phyloP scores from a whole-genome alignment of 2,329 filamentous ascomycete species.

The Colletotrichum cordylinicola region DNA sequence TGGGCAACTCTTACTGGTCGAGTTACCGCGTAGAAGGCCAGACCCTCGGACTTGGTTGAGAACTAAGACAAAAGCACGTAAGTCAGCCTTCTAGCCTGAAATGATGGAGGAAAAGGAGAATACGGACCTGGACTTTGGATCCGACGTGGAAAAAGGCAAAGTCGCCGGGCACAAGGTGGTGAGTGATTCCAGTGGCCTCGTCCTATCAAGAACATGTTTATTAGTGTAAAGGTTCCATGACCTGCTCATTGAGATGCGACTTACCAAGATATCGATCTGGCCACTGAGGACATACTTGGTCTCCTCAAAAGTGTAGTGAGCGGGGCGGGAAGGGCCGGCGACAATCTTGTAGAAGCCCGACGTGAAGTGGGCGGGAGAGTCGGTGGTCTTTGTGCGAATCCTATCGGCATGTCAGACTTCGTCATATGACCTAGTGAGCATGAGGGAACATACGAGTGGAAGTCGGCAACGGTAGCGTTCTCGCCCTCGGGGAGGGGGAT shows the following conservation, averaged over 20 bases:
- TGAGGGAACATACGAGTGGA: conserved; percentile 1
- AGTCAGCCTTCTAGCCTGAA: not conserved
- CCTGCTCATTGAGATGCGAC: rapidly evolving
- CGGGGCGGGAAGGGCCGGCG: conserved; percentile 9
- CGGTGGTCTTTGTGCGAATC: conserved; percentile 4
- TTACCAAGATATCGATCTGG: conserved; percentile 12
- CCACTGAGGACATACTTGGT: conserved; percentile 31
- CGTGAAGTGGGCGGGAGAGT: not conserved
- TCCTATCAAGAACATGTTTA: not conserved
- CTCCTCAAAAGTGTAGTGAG: conserved; percentile 27
- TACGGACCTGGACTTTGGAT: not conserved
- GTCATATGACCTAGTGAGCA: not conserved
- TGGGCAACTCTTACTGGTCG: conserved; percentile 5
- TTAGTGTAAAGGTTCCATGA: not conserved
- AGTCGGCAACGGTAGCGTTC: conserved; percentile 19
- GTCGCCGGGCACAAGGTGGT: not conserved
- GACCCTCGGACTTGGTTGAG: conserved; percentile 18
- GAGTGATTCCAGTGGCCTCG: not conserved
- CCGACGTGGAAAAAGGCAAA: conserved; percentile 3
- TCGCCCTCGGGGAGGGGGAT: conserved; percentile 16
- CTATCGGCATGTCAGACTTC: not conserved
- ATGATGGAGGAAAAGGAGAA: not conserved
- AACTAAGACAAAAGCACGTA: not conserved
- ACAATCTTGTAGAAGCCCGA: conserved; percentile 20
- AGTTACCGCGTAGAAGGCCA: conserved; percentile 18